These are phyloP conservation scores for Cladophialophora exuberans DNA, from an alignment of 2,329 filamentous ascomycete genomes.

Conservation along the genomic window DNA sequence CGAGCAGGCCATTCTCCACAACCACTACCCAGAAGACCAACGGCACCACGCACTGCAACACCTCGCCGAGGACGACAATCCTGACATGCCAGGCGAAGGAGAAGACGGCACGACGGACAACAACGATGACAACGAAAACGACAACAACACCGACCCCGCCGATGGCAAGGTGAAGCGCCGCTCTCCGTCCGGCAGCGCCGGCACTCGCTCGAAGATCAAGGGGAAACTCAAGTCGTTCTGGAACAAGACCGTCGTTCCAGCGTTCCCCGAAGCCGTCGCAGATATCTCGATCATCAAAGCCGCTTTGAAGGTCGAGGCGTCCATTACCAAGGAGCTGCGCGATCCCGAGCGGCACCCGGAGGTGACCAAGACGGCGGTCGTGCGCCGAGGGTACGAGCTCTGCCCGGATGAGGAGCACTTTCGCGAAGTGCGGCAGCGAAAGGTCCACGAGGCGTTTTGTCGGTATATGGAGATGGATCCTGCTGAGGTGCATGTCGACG, in stretches of 20 bases:
- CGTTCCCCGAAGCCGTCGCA: conserved; percentile 24
- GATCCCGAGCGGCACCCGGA: conserved; percentile 19
- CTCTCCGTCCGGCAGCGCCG: not conserved
- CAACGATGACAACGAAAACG: not conserved
- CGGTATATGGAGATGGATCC: conserved; percentile 18
- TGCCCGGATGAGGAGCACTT: conserved; percentile 13
- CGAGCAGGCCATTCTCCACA: conserved; percentile 15
- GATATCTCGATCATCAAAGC: conserved; percentile 22
- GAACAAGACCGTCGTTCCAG: conserved; percentile 24
- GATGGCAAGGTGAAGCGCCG: too few species aligned
- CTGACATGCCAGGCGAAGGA: not conserved
- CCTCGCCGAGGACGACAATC: conserved; percentile 1
- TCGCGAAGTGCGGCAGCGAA: conserved; percentile 11
- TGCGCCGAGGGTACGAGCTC: conserved; percentile 17
- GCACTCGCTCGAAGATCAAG: conserved; percentile 10
- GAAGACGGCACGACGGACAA: not conserved
- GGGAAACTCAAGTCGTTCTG: conserved; percentile 24
- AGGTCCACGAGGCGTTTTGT: conserved; percentile 18
- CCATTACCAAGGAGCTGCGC: conserved; percentile 19
- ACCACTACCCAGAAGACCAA: conserved; percentile 12
- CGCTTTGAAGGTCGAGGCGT: conserved; percentile 20
- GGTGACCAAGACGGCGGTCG: conserved; percentile 9
- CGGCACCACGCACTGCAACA: conserved; percentile 4
- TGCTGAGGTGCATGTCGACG: conserved; percentile 17
- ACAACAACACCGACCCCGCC: not conserved